These are phyloP conservation scores for Cryptosporidium viatorum DNA, from an alignment of 169 alveolate species.

Conservation along the genomic window DNA sequence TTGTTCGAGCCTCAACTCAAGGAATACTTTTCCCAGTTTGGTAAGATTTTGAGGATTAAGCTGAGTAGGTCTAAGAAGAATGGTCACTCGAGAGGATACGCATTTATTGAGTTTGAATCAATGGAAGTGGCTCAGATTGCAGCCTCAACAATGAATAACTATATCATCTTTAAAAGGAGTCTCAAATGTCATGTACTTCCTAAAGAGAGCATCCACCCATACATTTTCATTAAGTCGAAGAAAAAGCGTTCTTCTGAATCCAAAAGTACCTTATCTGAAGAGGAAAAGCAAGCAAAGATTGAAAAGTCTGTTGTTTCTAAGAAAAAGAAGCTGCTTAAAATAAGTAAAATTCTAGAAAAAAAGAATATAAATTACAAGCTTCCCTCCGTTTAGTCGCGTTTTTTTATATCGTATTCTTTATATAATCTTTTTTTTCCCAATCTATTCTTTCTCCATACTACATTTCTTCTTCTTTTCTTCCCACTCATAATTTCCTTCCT, in stretches of 20 bases:
- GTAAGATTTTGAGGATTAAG: conserved; percentile 80
- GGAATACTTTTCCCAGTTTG: conserved; percentile 88
- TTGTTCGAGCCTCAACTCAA: conserved; percentile 84
- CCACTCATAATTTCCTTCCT: not conserved
- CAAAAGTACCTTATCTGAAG: not conserved
- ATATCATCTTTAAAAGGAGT: conserved; percentile 83
- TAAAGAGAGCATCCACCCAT: conserved; percentile 77
- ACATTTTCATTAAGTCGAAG: conserved; percentile 80
- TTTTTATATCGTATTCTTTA: not conserved
- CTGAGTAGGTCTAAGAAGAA: conserved; percentile 83
- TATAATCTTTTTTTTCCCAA: not conserved
- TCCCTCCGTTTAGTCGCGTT: conserved; percentile 6
- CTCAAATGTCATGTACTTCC: conserved; percentile 81
- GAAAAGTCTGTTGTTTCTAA: not conserved
- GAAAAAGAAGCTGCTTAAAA: conserved; percentile 42
- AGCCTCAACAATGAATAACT: conserved; percentile 88
- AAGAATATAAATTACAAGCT: conserved; percentile 10
- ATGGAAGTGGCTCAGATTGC: conserved; percentile 88
- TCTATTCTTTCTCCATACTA: not conserved
- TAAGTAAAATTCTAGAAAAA: not conserved
- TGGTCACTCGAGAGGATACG: conserved; percentile 89
- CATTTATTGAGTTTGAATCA: conserved; percentile 86
- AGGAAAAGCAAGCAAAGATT: not conserved
- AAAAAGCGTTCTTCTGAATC: not conserved
- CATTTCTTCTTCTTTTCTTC: not conserved